A percentile compares a stretch with the other conserved stretches of the same genome.
phyloP scores from a whole-genome alignment of 2,329 filamentous ascomycete species.

The Penicillium hesseltinei region DNA sequence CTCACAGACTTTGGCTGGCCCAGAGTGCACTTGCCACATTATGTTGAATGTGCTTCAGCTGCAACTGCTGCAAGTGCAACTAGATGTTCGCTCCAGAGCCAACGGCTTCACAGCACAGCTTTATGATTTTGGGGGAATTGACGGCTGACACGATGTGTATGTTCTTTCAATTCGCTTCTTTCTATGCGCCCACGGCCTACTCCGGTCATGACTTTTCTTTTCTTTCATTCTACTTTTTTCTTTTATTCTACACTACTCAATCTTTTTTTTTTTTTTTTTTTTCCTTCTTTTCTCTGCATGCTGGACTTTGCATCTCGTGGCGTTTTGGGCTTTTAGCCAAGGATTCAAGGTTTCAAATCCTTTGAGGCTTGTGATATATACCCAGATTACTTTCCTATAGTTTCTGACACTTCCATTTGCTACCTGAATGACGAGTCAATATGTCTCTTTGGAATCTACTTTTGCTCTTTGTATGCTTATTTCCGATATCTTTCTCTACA shows the following conservation, averaged over 20 bases:
- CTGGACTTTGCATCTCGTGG: slow-evolving; percentile 9
- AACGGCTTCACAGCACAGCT: not conserved
- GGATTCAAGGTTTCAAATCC: not conserved
- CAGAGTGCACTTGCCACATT: slow-evolving; percentile 1
- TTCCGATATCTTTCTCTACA: not conserved
- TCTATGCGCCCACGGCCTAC: not conserved
- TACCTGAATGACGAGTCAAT: not conserved
- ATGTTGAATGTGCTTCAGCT: not conserved
- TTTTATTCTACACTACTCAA: too few species aligned
- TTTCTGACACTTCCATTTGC: not conserved
- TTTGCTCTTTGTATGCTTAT: not conserved
- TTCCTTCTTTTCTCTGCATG: not conserved
- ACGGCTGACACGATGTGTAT: slow-evolving; percentile 8
- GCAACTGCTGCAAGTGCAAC: not conserved
- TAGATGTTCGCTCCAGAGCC: not conserved
- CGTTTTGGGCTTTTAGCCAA: slow-evolving; percentile 3
- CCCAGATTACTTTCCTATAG: slow-evolving; percentile 3
- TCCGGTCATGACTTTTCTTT: not conserved
- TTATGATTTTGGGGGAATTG: not conserved
- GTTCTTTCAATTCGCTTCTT: not conserved
- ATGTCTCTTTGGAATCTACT: not conserved
- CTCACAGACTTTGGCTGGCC: slow-evolving; percentile 9
- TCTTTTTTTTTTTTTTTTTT: not conserved
- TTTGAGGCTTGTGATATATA: slow-evolving; percentile 9
- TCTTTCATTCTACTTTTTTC: not conserved